A percentile compares a stretch with the other conserved stretches of the same genome.
Conservation (phyloP, 768 basidiomycete genomes). For the Hydnum rufescens region DNA sequence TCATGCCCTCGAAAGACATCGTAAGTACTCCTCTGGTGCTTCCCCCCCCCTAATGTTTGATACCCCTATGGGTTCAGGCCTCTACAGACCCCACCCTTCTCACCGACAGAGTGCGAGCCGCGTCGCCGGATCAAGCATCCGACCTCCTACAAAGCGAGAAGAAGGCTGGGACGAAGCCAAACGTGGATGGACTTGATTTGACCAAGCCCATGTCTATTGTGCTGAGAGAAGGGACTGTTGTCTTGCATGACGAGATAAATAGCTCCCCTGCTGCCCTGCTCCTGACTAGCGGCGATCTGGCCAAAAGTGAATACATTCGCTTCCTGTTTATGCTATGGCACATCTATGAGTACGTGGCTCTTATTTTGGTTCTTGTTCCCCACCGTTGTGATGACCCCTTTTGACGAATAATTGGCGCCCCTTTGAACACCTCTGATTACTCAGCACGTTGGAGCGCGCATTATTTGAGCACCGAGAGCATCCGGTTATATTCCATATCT, state of each 20-base stretch:
- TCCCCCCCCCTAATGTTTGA: no score
- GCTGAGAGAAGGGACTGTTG: constrained; percentile 22
- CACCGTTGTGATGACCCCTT: background rate
- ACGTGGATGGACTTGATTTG: no score
- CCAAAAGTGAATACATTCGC: constrained; percentile 42
- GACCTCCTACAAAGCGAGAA: no score
- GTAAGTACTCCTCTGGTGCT: no score
- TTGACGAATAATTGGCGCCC: background rate
- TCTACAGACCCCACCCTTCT: no score
- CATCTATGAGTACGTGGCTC: constrained; percentile 38
- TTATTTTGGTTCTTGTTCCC: background rate
- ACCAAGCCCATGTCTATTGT: constrained; percentile 20
- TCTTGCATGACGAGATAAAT: constrained; percentile 38
- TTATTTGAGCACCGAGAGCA: constrained; percentile 32
- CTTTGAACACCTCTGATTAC: background rate
- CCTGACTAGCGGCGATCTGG: constrained; percentile 37
- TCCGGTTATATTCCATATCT: constrained; percentile 42
- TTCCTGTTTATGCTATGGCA: constrained; percentile 66
- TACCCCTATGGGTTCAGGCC: no score
- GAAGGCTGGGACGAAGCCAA: no score
- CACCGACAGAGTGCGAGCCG: no score
- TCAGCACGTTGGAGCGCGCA: constrained; percentile 12
- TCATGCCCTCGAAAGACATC: no score
- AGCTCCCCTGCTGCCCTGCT: constrained; percentile 36
- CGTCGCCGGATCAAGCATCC: no score